Evolutionary conservation across 139 green algal genomes (phyloP).

Genomic region (Chlamydomonas incerta): DNA sequence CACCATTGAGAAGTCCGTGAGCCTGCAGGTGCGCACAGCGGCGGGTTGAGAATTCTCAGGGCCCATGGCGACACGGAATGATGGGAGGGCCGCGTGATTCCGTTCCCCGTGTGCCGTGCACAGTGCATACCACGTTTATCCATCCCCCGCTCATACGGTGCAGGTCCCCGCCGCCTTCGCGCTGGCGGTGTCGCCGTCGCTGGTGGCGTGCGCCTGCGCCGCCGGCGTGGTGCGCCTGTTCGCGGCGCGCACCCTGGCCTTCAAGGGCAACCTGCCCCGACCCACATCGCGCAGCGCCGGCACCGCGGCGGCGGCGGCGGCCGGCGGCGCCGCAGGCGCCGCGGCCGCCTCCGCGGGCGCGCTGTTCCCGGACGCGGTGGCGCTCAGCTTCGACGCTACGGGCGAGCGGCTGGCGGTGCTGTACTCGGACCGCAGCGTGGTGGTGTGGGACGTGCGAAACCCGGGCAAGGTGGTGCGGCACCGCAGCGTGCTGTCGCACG

Average conservation of each 20-base stretch:
- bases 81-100: no score
- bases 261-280: slow-evolving; percentile 49
- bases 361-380: slow-evolving; percentile 58
- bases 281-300: not conserved
- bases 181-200: slow-evolving; percentile 43
- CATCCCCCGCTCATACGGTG: no score
- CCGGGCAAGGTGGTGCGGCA: slow-evolving; percentile 28
- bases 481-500: slow-evolving; percentile 58
- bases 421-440: slow-evolving; percentile 59
- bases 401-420: slow-evolving; percentile 56
- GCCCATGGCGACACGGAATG: no score
- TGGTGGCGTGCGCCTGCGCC: slow-evolving; percentile 60
- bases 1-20: slow-evolving; percentile 59
- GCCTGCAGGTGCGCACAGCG: slow-evolving; percentile 47
- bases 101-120: no score
- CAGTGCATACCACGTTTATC: no score
- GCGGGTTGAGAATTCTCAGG: no score
- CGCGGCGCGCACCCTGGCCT: slow-evolving; percentile 42
- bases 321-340: not conserved
- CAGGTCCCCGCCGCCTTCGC: slow-evolving; percentile 53
- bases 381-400: slow-evolving; percentile 42
- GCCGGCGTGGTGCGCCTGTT: slow-evolving; percentile 67
- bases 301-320: not conserved
- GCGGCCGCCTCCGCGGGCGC: not conserved
- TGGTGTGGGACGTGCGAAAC: slow-evolving; percentile 62